Conservation (phyloP, 495 filamentous ascomycete genomes). For the Arthonia radiata region DNA sequence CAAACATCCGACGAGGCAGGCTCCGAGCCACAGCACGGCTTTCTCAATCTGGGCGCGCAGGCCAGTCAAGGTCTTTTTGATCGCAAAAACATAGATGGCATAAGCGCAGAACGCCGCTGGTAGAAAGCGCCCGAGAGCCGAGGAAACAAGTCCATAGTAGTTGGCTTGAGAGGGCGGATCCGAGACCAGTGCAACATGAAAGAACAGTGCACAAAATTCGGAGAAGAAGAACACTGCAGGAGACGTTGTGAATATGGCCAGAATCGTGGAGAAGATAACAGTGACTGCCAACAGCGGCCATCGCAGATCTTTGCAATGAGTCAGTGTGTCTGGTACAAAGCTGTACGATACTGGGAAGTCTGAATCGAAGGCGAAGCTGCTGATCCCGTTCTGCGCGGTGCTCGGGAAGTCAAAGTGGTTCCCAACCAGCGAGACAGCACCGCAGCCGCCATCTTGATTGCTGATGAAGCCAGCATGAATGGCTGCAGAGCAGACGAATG, state of each 20-base stretch:
- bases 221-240: conserved; percentile 46
- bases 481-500: conserved; percentile 57
- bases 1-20: conserved; percentile 53
- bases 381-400: conserved; percentile 35
- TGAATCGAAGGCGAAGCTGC: conserved; percentile 43
- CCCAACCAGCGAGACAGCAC: conserved; percentile 43
- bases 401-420: conserved; percentile 34
- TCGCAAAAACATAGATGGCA: conserved; percentile 49
- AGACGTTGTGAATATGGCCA: conserved; percentile 46
- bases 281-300: conserved; percentile 58
- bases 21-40: conserved; percentile 47
- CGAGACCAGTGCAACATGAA: conserved; percentile 53
- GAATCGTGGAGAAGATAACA: conserved; percentile 32
- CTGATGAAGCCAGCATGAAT: conserved; percentile 55
- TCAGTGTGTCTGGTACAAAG: conserved; percentile 27
- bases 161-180: conserved; percentile 37
- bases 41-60: conserved; percentile 44
- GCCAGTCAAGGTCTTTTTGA: conserved; percentile 24
- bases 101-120: conserved; percentile 53
- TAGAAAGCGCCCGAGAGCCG: conserved; percentile 44
- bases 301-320: conserved; percentile 35
- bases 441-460: conserved; percentile 48
- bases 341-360: conserved; percentile 54
- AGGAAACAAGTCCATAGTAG: conserved; percentile 27
- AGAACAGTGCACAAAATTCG: conserved; percentile 47